These are phyloP conservation scores for Mrakia frigida DNA, from an alignment of 768 basidiomycete species.

Conservation along the genomic window DNA sequence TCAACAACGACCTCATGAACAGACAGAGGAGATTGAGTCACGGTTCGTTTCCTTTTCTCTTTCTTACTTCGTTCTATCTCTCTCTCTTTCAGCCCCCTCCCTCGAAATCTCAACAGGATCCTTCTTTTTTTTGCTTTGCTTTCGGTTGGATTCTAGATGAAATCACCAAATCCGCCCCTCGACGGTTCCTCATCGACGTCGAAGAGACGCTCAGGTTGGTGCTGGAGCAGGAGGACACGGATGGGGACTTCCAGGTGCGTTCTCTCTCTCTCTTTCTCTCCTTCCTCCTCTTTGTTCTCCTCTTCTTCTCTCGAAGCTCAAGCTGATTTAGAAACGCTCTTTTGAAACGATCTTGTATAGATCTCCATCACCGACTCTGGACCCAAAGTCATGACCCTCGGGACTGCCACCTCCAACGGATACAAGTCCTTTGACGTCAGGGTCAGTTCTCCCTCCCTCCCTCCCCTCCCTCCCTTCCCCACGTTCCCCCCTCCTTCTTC, in stretches of 20 bases:
- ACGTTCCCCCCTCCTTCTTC: neutral
- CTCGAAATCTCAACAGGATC: neutral
- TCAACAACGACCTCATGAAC: slow-evolving; percentile 69
- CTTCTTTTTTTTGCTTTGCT: neutral
- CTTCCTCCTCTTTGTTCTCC: neutral
- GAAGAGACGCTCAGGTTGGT: slow-evolving; percentile 96
- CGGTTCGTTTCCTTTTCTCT: slow-evolving; percentile 43
- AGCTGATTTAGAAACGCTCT: no score
- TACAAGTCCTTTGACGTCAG: slow-evolving; percentile 97
- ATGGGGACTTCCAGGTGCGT: slow-evolving; percentile 77
- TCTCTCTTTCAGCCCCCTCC: neutral
- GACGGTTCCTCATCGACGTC: slow-evolving; percentile 92
- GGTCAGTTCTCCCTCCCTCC: slow-evolving; percentile 49
- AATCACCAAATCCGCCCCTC: slow-evolving; percentile 66
- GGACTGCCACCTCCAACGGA: slow-evolving; percentile 94
- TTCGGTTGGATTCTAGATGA: slow-evolving; percentile 54
- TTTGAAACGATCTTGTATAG: slow-evolving; percentile 37
- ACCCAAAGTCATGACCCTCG: slow-evolving; percentile 90
- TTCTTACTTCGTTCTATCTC: neutral
- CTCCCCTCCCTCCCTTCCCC: neutral
- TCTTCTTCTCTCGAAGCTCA: neutral
- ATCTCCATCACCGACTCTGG: slow-evolving; percentile 95
- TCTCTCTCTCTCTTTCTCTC: neutral
- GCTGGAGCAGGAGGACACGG: slow-evolving; percentile 95
- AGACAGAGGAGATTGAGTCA: slow-evolving; percentile 80